Evolutionary conservation across 2,329 filamentous ascomycete genomes (phyloP), one percentile per base, ranked within the genome.

Genomic region (Fusarium drepaniforme): DNA sequence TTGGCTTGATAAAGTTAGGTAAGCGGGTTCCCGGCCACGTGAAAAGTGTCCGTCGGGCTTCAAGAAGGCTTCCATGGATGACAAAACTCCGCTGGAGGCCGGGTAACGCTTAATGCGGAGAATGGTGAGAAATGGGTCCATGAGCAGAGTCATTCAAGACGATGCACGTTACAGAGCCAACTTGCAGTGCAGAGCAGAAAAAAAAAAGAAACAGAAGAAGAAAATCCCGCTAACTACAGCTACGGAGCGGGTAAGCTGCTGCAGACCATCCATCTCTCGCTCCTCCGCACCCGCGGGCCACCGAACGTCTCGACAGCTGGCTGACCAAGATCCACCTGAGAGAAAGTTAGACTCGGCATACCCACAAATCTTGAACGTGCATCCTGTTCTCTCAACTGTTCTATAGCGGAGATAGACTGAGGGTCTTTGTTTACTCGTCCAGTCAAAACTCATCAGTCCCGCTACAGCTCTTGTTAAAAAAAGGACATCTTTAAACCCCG

Each of bases 251-350:
- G 30, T 58, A 58, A 25, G 56, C 56, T 58, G 56, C 35, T 58
- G 56, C 35, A 58, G 56, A 16, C 30, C 30, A 35, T 33, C 28
- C 33, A 28, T 16, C 18, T 33, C 23, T 42, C 18, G 28, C 11
- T 57, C 30, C 68, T 64, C 65, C 68, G 23, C 57, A 62, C 21
- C 71, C 71, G 63, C 64, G 64, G 67, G 57, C 40, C 62, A 62
- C 44, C 61, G 11, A 59, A 71, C 38, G 13, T 35, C 33, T 35
- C 12, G 33, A 60, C 16, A n/a, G 37, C 7, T 25, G 35, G 30
- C 53, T 37, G 21, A 16, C 25, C 53, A 16, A 28, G 46, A n/a
- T 51, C 57, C 23, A 35, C 35, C 33, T 5, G 13, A 23, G n/a
- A 37, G 30, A 25, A 28, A 37, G n/a, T 61, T 33, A 13, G 25